These are phyloP conservation scores for Sclerospora graminicola DNA, from an alignment of 352 stramenopile species.

Conservation along the genomic window DNA sequence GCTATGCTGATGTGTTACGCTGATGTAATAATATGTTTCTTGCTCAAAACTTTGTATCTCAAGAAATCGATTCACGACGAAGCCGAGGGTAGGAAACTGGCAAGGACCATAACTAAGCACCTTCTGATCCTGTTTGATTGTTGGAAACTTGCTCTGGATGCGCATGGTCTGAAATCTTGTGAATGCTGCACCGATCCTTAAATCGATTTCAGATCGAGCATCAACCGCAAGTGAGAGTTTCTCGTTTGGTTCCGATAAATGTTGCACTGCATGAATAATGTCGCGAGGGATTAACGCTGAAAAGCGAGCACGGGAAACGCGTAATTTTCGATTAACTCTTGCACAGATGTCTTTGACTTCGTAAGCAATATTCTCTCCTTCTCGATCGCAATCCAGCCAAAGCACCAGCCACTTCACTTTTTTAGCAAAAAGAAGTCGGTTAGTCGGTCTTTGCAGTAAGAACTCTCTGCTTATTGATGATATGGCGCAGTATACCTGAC, in stretches of 20 bases:
- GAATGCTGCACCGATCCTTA: slow-evolving; percentile 90
- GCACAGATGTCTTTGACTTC: slow-evolving; percentile 90
- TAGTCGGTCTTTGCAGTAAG: background rate
- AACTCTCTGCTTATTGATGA: background rate
- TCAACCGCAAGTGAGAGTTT: slow-evolving; percentile 80
- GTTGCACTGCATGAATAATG: slow-evolving; percentile 83
- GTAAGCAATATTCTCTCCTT: slow-evolving; percentile 99
- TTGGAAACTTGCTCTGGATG: slow-evolving; percentile 78
- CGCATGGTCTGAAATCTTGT: slow-evolving; percentile 94
- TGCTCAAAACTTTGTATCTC: slow-evolving; percentile 95
- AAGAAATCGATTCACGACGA: slow-evolving; percentile 90
- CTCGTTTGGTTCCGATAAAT: slow-evolving; percentile 70
- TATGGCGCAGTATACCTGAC: slow-evolving; percentile 29
- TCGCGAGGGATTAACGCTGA: slow-evolving; percentile 89
- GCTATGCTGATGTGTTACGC: slow-evolving; percentile 67
- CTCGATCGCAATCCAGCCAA: slow-evolving; percentile 99
- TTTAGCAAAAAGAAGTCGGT: background rate
- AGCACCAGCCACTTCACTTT: slow-evolving; percentile 82
- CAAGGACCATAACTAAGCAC: slow-evolving; percentile 99
- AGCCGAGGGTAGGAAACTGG: slow-evolving; percentile 99
- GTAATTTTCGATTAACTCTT: slow-evolving; percentile 53
- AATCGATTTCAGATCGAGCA: slow-evolving; percentile 91
- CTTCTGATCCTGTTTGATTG: slow-evolving; percentile 52
- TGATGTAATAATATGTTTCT: slow-evolving; percentile 94
- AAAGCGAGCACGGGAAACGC: slow-evolving; percentile 87